A percentile compares a stretch with the other conserved stretches of the same genome.
Conservation (phyloP, 192 early-diverging fungal species). For the Physocladia obscura region DNA sequence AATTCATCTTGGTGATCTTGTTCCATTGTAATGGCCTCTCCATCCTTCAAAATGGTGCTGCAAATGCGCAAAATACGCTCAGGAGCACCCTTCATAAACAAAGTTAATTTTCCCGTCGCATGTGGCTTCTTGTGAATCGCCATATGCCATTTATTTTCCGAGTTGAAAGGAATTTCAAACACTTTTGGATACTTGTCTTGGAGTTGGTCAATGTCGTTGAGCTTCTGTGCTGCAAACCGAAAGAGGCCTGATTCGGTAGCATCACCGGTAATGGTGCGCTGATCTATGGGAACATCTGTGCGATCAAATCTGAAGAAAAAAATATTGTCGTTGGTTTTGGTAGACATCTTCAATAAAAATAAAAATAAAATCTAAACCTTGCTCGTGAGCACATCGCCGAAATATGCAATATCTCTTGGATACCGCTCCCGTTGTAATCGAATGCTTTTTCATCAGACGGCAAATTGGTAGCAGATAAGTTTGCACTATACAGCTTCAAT, state of each 20-base stretch:
- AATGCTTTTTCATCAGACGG: slow-evolving; percentile 33
- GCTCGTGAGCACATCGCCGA: slow-evolving; percentile 81
- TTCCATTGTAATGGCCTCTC: slow-evolving; percentile 58
- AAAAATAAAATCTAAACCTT: slow-evolving; percentile 33
- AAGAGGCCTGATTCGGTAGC: slow-evolving; percentile 92
- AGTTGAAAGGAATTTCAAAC: slow-evolving; percentile 95
- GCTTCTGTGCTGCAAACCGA: slow-evolving; percentile 73
- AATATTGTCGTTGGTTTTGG: background rate
- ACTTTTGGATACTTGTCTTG: slow-evolving; percentile 74
- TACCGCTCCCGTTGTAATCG: slow-evolving; percentile 55
- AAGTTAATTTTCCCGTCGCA: slow-evolving; percentile 63
- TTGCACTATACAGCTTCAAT: slow-evolving; percentile 57
- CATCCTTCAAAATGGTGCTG: slow-evolving; percentile 65
- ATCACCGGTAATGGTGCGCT: slow-evolving; percentile 82
- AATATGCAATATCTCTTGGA: slow-evolving; percentile 76
- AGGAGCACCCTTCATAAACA: slow-evolving; percentile 94
- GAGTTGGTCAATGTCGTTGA: slow-evolving; percentile 71
- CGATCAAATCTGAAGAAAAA: slow-evolving; percentile 68
- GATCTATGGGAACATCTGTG: slow-evolving; percentile 78
- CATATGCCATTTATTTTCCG: slow-evolving; percentile 89
- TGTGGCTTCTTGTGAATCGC: slow-evolving; percentile 81
- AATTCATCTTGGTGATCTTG: slow-evolving; percentile 65
- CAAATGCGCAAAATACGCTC: slow-evolving; percentile 87
- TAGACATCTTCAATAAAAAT: background rate
- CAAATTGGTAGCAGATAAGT: slow-evolving; percentile 7